These are phyloP conservation scores for Phialocephala subalpina DNA, from an alignment of 2,329 filamentous ascomycete species.

Conservation along the genomic window DNA sequence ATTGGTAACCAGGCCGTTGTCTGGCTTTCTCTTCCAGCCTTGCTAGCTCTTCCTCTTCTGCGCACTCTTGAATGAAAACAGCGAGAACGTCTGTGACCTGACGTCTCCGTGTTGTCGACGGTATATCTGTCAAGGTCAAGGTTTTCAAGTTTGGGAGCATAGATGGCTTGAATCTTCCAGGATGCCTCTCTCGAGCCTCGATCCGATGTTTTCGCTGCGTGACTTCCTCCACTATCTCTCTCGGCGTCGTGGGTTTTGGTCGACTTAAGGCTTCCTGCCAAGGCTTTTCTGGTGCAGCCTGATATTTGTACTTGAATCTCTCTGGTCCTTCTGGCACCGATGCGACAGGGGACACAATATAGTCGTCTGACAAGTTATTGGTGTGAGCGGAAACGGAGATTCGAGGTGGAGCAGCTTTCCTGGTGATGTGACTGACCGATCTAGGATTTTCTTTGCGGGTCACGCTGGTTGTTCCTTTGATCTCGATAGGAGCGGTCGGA, in stretches of 20 bases:
- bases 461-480: conserved; percentile 15
- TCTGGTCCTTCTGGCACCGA: conserved; percentile 19
- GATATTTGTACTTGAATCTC: conserved; percentile 24
- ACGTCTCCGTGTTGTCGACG: conserved; percentile 21
- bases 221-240: conserved; percentile 24
- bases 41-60: conserved; percentile 34
- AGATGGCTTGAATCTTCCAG: conserved; percentile 30
- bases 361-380: neutral
- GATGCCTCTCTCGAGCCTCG: conserved; percentile 28
- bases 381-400: conserved; percentile 14
- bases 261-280: conserved; percentile 17
- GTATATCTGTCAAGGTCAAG: conserved; percentile 30
- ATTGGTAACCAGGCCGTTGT: conserved; percentile 1
- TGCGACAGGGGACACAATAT: neutral
- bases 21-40: conserved; percentile 20
- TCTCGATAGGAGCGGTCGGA: conserved; percentile 17
- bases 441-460: neutral
- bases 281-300: conserved; percentile 8
- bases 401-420: conserved; percentile 9
- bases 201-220: conserved; percentile 25
- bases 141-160: conserved; percentile 33
- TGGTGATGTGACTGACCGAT: neutral
- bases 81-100: conserved; percentile 24
- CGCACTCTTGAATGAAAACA: conserved; percentile 33
- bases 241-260: conserved; percentile 15